These are phyloP conservation scores for Capsicum pubescens DNA, from an alignment of 257 asterid genomes.

Conservation along the genomic window DNA sequence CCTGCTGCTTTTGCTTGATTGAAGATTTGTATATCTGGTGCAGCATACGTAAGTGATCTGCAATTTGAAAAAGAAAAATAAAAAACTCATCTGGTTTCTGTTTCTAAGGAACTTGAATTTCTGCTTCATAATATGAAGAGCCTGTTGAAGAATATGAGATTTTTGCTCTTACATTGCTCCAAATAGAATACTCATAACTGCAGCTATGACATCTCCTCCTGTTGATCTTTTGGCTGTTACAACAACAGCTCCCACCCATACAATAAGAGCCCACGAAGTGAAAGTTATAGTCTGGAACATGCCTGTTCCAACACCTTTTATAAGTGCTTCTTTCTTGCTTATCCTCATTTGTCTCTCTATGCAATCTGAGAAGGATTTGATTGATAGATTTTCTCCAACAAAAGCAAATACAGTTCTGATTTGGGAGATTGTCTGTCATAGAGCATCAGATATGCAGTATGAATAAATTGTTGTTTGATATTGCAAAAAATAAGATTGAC, in stretches of 20 bases:
- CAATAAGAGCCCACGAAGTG: conserved; percentile 85
- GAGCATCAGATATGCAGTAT: conserved; percentile 30
- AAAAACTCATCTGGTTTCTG: conserved; percentile 25
- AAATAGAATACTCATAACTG: conserved; percentile 89
- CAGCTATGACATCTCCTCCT: conserved; percentile 86
- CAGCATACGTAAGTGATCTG: conserved; percentile 88
- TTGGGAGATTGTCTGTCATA: conserved; percentile 73
- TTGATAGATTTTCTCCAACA: conserved; percentile 75
- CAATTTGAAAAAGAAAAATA: conserved; percentile 30
- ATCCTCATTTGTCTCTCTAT: conserved; percentile 53
- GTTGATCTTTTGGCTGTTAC: conserved; percentile 63
- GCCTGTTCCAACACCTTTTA: conserved; percentile 87
- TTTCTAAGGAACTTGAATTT: not conserved
- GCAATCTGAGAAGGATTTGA: conserved; percentile 60
- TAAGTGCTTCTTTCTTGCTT: conserved; percentile 66
- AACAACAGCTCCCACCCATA: conserved; percentile 82
- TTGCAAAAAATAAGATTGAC: not conserved
- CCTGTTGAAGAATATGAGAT: not conserved
- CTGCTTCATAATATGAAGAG: not conserved
- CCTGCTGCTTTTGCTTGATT: conserved; percentile 94
- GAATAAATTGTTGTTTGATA: not conserved
- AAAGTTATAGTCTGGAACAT: conserved; percentile 78
- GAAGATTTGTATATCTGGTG: conserved; percentile 88
- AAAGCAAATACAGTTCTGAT: conserved; percentile 84
- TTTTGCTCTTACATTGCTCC: conserved; percentile 79